Base-by-base conservation (phyloP, 257 asterid species). In the Eustoma russellianum region DNA sequence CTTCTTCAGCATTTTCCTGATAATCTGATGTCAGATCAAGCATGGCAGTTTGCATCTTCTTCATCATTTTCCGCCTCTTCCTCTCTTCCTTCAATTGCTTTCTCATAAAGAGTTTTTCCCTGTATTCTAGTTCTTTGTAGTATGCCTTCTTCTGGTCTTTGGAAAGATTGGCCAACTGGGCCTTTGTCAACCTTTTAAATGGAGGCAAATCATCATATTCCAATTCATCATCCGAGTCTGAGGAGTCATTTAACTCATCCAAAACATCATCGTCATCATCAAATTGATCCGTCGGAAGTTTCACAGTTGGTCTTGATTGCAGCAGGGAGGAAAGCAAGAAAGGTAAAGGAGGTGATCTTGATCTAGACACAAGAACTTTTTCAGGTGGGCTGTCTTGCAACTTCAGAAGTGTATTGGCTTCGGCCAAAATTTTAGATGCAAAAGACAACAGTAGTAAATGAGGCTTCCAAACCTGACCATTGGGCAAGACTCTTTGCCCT, bases 401-500 rank as follows among this genome's bases (percentile, higher is more conserved):
- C 78, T 88, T 92, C 63, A 92, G 77, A 41, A 92, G 74, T 40
- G 86, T 79, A 70, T 88, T 92, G 8, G 97, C 99, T 75, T 92
- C 97, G 7, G 97, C 95, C 83, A 92, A 76, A 46, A 92, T 83
- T 79, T 92, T 92, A 4, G 99, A 92, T 38, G 99, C 99, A 52
- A 92, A 92, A 9, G 99, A 92, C 61, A 92, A 66, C 45, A 92
- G 94, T 62, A 92, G 64, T 75, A 92, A 75, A 66, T 92, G 99
- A 59, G 99, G 94, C 76, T 83, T 88, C 99, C 99, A 88, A 70
- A 92, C 88, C 74, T 88, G 97, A 57, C 99, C 99, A 63, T 92
- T 92, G 13, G 99, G 99, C 75, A 92, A 72, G 52, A 92, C 97
- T 66, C 99, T 85, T 74, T 92, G 99, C 40, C 99, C 99, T 59